A percentile compares a stretch with the other conserved stretches of the same genome.
Conservation (phyloP, 208 protist genomes). For the Trypanosomatidae sp. region DNA sequence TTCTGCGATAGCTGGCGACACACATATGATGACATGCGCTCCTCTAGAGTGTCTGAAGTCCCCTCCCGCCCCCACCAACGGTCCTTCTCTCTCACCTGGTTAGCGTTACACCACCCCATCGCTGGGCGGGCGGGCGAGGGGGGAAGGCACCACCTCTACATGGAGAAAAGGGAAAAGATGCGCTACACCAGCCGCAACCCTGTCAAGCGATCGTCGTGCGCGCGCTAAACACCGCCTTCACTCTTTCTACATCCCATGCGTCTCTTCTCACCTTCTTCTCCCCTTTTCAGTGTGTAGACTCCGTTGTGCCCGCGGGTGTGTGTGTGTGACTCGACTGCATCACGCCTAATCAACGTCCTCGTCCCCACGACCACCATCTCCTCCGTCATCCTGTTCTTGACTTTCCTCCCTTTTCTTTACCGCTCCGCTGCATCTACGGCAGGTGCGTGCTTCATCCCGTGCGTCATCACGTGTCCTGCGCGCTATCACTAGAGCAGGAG, state of each 20-base stretch:
- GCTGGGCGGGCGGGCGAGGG: not conserved
- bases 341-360: not conserved
- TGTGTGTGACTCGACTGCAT: constrained; percentile 1
- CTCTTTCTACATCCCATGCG: not conserved
- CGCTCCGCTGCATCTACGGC: not conserved
- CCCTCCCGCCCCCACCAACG: not conserved
- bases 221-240: not conserved
- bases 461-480: not conserved
- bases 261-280: not conserved
- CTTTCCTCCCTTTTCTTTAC: not conserved
- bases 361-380: too few relatives aligned
- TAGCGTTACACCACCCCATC: not conserved
- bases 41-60: not conserved
- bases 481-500: not conserved
- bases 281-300: not conserved
- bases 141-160: not conserved
- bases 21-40: not conserved
- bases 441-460: not conserved
- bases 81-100: not conserved
- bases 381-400: not conserved
- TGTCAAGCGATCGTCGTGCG: not conserved
- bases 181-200: not conserved
- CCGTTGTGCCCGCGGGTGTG: not conserved
- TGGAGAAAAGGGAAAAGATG: not conserved
- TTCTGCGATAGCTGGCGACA: not conserved